phyloP scores from a whole-genome alignment of 352 stramenopile species.

The Phytophthora podocarpi region DNA sequence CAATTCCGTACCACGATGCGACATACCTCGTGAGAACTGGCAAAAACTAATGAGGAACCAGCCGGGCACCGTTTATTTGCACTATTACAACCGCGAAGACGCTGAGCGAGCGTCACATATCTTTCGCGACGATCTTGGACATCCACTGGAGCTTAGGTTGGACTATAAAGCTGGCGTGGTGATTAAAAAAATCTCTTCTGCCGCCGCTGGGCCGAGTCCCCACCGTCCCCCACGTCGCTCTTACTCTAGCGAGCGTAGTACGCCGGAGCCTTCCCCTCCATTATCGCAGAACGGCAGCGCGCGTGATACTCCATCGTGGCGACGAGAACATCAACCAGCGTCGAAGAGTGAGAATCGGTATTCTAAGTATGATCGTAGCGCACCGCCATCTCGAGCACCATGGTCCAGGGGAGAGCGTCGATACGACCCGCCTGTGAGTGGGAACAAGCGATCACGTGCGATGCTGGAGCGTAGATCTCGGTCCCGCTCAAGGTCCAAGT shows the following conservation, averaged over 20 bases:
- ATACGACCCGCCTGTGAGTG: conserved; percentile 10
- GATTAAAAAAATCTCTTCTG: conserved; percentile 32
- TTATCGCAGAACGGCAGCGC: conserved; percentile 23
- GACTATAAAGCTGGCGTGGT: conserved; percentile 44
- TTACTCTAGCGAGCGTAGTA: conserved; percentile 40
- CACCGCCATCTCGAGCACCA: neutral
- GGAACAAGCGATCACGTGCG: conserved; percentile 16
- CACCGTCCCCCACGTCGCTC: conserved; percentile 29
- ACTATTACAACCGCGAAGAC: conserved; percentile 65
- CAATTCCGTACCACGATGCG: conserved; percentile 49
- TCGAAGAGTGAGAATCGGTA: conserved; percentile 11
- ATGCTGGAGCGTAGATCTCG: conserved; percentile 16
- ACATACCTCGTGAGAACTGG: conserved; percentile 67
- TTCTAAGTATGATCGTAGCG: conserved; percentile 10
- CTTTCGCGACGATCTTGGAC: conserved; percentile 50
- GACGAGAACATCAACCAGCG: conserved; percentile 12
- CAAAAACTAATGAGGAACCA: conserved; percentile 50
- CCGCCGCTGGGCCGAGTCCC: neutral
- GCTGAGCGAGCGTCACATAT: conserved; percentile 40
- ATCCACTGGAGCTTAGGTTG: conserved; percentile 43
- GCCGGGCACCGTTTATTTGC: conserved; percentile 41
- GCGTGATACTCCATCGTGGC: conserved; percentile 19
- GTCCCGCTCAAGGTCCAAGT: conserved; percentile 25
- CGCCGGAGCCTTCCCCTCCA: conserved; percentile 20
- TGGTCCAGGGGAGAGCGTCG: conserved; percentile 1